Evolutionary conservation across 306 rosid species (phyloP), one percentile per base, ranked within the genome.

Genomic region (Trifolium subterraneum): DNA sequence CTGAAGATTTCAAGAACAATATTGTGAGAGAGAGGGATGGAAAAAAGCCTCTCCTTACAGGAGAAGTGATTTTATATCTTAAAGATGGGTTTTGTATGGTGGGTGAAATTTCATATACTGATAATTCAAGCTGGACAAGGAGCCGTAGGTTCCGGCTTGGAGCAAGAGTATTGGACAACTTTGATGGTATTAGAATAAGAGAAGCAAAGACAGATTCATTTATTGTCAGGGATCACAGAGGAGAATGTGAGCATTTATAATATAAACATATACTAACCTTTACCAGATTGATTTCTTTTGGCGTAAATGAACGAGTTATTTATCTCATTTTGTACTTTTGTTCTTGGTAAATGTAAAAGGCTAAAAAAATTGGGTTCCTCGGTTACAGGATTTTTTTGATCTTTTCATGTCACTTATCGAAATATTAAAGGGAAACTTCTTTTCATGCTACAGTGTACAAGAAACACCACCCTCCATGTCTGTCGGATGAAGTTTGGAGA

Each of bases 101-200:
- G 68, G 81, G 96, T 73, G 99, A 95, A 70, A 92, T 95, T 82
- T 92, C 96, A 70, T 92, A 88, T 76, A 87, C 96, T 11, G 99
- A 95, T 87, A 95, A 95, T 80, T 95, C 99, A 60, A 95, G 99
- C 87, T 95, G 99, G 99, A 95, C 99, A 48, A 87, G 99, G 79
- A 92, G 99, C 77, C 97, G 99, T 25, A 85, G 89, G 81, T 95
- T 95, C 84, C 86, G 96, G 85, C 88, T 95, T 27, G 99, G 99
- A 29, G 99, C 90, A 68, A 90, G 93, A 88, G 87, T 92, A 71
- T 50, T 86, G 60, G 99, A 90, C 44, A 84, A 60, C 77, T 85
- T 85, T 20, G 89, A 88, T 55, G 96, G 97, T 79, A 73, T 73
- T 39, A 81, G 88, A 83, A 76, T 95, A 71, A 86, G 83, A 74